phyloP scores from a whole-genome alignment of 2,329 filamentous ascomycete genomes.

The Akanthomyces lecanii region DNA sequence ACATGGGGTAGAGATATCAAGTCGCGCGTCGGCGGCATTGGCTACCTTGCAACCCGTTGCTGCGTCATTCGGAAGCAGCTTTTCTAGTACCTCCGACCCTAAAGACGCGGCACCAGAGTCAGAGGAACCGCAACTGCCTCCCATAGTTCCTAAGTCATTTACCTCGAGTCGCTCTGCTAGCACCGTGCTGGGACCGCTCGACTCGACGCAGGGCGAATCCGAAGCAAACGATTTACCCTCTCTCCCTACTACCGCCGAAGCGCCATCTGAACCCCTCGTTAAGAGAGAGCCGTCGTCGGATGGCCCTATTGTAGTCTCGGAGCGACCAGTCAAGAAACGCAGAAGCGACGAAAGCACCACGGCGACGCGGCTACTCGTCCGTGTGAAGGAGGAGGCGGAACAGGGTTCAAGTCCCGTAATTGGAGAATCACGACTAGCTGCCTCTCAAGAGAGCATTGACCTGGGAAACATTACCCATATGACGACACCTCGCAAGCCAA shows the following conservation, averaged over 20 bases:
- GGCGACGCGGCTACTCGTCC: conserved; percentile 25
- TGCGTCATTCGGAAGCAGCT: conserved; percentile 8
- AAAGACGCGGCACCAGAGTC: conserved; percentile 13
- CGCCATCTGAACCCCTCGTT: conserved; percentile 24
- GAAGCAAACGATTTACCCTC: conserved; percentile 25
- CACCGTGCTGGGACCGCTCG: conserved; percentile 16
- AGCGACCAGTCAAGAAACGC: conserved; percentile 46
- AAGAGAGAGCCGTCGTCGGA: conserved; percentile 55
- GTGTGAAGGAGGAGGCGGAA: conserved; percentile 40
- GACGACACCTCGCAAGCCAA: conserved; percentile 35
- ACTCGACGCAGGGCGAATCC: conserved; percentile 29
- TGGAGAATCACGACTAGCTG: conserved; percentile 19
- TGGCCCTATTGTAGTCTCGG: conserved; percentile 46
- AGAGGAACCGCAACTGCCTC: conserved; percentile 25
- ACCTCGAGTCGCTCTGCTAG: not conserved
- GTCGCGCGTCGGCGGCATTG: not conserved
- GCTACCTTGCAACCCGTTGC: not conserved
- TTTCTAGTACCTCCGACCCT: conserved; percentile 11
- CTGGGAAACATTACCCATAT: conserved; percentile 38
- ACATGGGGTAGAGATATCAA: conserved; percentile 29
- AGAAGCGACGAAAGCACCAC: conserved; percentile 31
- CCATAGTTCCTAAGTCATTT: conserved; percentile 23
- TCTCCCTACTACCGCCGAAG: conserved; percentile 18
- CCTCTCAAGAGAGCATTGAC: conserved; percentile 56
- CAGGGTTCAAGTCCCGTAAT: conserved; percentile 29